Conservation (phyloP, 1,284 basidiomycete species). For the Melampsora larici-populina region DNA sequence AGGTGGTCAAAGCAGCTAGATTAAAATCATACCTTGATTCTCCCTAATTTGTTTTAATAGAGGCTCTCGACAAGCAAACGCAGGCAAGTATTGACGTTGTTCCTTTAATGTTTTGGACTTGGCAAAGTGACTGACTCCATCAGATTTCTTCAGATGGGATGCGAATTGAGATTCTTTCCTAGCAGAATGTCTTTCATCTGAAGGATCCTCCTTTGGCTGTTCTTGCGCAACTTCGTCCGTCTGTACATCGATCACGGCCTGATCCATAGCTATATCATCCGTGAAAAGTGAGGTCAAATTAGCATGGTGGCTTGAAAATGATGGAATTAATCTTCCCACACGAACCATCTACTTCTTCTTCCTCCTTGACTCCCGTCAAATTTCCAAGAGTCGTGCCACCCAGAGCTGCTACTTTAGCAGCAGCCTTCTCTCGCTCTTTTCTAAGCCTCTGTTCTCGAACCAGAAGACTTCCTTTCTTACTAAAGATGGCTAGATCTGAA, state of each 20-base stretch:
- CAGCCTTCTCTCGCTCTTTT: conserved; percentile 89
- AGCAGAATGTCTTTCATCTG: conserved; percentile 70
- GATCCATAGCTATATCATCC: conserved; percentile 28
- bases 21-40: conserved; percentile 64
- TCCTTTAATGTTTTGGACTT: conserved; percentile 80
- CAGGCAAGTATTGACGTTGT: conserved; percentile 93
- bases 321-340: not conserved
- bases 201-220: conserved; percentile 52
- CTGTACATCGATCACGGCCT: conserved; percentile 54
- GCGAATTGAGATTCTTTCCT: conserved; percentile 84
- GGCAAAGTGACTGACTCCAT: conserved; percentile 79
- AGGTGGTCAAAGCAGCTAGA: not conserved
- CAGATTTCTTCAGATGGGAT: conserved; percentile 66
- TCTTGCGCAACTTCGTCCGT: conserved; percentile 58
- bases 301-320: not conserved
- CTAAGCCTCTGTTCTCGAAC: conserved; percentile 94
- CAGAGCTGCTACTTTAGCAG: conserved; percentile 86
- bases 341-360: conserved; percentile 65
- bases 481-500: conserved; percentile 90
- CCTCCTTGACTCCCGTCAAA: conserved; percentile 94
- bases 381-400: conserved; percentile 93
- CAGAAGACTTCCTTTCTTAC: conserved; percentile 87
- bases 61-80: conserved; percentile 95
- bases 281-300: not conserved
- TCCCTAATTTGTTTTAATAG: conserved; percentile 84